phyloP scores from a whole-genome alignment of 169 alveolate species.

The Babesia caballi region DNA sequence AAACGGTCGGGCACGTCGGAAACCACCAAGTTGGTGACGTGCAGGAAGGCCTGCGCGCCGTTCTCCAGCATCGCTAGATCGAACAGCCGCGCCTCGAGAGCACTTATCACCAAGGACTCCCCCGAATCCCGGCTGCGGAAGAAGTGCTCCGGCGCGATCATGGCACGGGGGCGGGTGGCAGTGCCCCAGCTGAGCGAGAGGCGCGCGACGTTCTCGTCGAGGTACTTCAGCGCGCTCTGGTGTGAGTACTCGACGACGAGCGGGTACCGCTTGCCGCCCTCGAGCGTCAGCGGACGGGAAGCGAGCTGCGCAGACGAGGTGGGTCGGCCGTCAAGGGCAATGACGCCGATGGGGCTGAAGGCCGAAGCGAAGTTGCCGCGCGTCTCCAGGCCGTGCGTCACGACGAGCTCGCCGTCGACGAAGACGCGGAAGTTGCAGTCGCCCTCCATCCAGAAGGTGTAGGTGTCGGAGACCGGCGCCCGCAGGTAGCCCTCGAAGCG shows the following conservation, averaged over 20 bases:
- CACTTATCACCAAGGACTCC: conserved; percentile 74
- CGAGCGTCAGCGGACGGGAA: conserved; percentile 69
- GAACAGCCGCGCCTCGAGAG: conserved; percentile 71
- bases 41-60: conserved; percentile 83
- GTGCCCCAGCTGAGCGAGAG: conserved; percentile 79
- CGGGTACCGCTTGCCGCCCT: conserved; percentile 81
- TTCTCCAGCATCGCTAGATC: conserved; percentile 74
- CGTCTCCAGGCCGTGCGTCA: conserved; percentile 81
- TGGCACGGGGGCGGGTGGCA: conserved; percentile 68
- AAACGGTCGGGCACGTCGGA: conserved; percentile 81
- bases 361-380: conserved; percentile 59
- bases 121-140: conserved; percentile 77
- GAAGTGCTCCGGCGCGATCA: conserved; percentile 77
- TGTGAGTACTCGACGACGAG: conserved; percentile 80
- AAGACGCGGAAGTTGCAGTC: conserved; percentile 81
- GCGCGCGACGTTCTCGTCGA: conserved; percentile 65
- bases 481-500: conserved; percentile 85
- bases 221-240: conserved; percentile 75
- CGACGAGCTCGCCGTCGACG: conserved; percentile 81
- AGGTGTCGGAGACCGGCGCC: conserved; percentile 80
- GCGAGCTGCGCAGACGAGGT: conserved; percentile 64
- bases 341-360: conserved; percentile 57
- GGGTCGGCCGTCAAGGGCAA: conserved; percentile 75
- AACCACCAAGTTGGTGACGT: conserved; percentile 68
- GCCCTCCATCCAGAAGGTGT: conserved; percentile 75